Percentiles rank a stretch among this genome's conserved stretches.
Evolutionary conservation across 129 eudicot species (phyloP).

Genomic region (Sambucus nigra): DNA sequence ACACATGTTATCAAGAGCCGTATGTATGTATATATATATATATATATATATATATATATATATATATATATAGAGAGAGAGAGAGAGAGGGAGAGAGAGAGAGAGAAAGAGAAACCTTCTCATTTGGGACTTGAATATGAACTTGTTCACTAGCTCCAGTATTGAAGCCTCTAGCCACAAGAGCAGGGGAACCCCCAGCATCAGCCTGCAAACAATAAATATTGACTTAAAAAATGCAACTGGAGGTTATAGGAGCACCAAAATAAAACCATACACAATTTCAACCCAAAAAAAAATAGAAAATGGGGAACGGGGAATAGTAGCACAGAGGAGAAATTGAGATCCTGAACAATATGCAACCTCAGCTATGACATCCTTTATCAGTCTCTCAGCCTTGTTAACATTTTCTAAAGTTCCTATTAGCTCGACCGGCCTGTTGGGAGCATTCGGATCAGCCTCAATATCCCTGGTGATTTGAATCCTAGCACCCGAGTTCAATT

Average conservation of each 20-base stretch:
- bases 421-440: slow-evolving; percentile 65
- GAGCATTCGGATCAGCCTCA: slow-evolving; percentile 73
- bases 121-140: slow-evolving; percentile 88
- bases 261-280: no score
- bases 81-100: neutral
- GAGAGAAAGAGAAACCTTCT: slow-evolving; percentile 39
- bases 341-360: slow-evolving; percentile 11
- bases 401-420: slow-evolving; percentile 70
- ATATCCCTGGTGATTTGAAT: slow-evolving; percentile 90
- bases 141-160: slow-evolving; percentile 63
- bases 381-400: slow-evolving; percentile 76
- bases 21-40: no score
- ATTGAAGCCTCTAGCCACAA: slow-evolving; percentile 78
- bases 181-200: slow-evolving; percentile 96
- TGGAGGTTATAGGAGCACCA: slow-evolving; percentile 1
- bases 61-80: neutral
- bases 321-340: neutral
- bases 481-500: slow-evolving; percentile 83
- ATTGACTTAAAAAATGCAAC: slow-evolving; percentile 4
- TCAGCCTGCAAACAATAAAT: slow-evolving; percentile 62
- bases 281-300: neutral
- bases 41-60: no score
- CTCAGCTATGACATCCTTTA: slow-evolving; percentile 94
- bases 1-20: no score
- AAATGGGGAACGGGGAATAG: neutral